phyloP scores from a whole-genome alignment of 2,329 filamentous ascomycete genomes.

The Apiospora saccharicola region DNA sequence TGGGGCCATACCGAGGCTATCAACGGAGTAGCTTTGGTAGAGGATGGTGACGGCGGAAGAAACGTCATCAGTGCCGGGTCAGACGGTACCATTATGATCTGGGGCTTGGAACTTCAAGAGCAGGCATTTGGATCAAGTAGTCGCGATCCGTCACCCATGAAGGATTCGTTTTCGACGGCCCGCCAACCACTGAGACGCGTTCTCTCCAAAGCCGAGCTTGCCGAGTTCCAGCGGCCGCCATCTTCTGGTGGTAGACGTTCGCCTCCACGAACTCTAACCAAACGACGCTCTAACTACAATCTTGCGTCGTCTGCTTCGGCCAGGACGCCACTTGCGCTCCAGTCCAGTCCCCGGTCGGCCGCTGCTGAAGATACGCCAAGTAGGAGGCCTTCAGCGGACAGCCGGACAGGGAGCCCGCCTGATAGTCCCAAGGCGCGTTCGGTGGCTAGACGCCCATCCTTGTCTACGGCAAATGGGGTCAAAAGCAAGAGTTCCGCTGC shows the following conservation, averaged over 20 bases:
- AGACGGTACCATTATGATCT: conserved; percentile 86
- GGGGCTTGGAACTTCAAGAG: conserved; percentile 65
- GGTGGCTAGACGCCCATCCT: conserved; percentile 59
- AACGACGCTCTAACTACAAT: conserved; percentile 62
- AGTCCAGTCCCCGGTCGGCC: conserved; percentile 50
- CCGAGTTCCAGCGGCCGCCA: conserved; percentile 72
- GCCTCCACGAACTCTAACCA: conserved; percentile 61
- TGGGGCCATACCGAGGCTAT: conserved; percentile 97
- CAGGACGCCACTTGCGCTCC: conserved; percentile 50
- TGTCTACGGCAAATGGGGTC: conserved; percentile 51
- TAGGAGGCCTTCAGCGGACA: conserved; percentile 54
- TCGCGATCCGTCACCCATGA: conserved; percentile 63
- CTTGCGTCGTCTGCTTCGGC: conserved; percentile 39
- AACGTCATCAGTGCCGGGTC: conserved; percentile 77
- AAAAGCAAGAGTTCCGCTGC: conserved; percentile 57
- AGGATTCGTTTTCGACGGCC: conserved; percentile 57
- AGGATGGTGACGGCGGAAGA: conserved; percentile 62
- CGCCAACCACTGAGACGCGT: conserved; percentile 84
- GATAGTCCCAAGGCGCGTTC: conserved; percentile 59
- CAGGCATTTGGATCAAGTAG: conserved; percentile 48
- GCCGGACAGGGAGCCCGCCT: conserved; percentile 56
- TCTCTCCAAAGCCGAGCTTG: conserved; percentile 85
- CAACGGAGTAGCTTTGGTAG: conserved; percentile 79
- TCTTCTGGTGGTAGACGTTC: conserved; percentile 59
- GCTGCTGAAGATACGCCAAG: conserved; percentile 56